Conservation (phyloP, 176 grass and related monocot species). For the Carex parvula region DNA sequence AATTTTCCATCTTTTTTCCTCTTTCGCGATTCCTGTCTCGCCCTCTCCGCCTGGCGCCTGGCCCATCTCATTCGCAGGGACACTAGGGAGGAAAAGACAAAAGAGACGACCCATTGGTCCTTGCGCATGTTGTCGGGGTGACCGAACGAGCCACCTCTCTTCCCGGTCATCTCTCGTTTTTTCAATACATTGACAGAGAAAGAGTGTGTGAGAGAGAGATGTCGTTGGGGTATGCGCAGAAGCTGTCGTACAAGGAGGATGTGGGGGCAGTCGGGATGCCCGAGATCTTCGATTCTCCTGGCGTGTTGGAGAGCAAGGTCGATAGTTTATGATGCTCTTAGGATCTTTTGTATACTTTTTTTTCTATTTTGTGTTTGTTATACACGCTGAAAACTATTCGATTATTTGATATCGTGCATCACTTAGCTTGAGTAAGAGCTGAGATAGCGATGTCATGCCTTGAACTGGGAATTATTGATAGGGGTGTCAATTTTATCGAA, state of each 20-base stretch:
- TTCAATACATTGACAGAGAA: neutral
- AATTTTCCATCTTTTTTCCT: too few species aligned
- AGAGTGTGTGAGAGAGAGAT: constrained; percentile 27
- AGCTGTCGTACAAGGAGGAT: constrained; percentile 87
- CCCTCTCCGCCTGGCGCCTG: too few species aligned
- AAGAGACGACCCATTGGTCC: neutral
- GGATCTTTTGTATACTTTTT: neutral
- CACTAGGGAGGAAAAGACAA: neutral
- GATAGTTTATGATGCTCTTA: neutral
- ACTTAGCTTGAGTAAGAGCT: neutral
- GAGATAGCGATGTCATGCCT: neutral
- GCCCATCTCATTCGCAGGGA: neutral
- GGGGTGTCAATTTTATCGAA: neutral
- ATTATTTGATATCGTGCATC: neutral
- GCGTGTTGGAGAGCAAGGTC: constrained; percentile 64
- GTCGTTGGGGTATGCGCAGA: constrained; percentile 91
- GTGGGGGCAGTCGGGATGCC: constrained; percentile 83
- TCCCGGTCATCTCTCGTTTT: neutral
- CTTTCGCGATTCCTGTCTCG: too few species aligned
- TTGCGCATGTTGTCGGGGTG: neutral
- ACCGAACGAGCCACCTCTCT: neutral
- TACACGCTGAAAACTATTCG: neutral
- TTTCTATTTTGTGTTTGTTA: neutral
- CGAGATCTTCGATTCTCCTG: constrained; percentile 72
- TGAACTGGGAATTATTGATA: neutral